Base-by-base conservation (phyloP, 192 early-diverging fungal species). In the Pilobolus umbonatus region DNA sequence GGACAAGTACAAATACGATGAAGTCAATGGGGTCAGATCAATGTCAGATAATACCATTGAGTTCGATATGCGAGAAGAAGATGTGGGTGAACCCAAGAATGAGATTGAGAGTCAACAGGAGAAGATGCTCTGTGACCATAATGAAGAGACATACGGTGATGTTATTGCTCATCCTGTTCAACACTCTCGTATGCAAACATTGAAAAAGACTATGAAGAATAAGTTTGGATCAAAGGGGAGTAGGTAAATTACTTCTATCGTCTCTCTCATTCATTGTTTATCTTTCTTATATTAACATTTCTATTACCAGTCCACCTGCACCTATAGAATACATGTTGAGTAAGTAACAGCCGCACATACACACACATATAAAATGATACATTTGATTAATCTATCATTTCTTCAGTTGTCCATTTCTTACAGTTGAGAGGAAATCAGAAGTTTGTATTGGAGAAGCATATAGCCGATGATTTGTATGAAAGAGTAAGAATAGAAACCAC, bases 401-500 rank as follows among this genome's bases (percentile, higher is more conserved):
- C 19, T 47, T 22, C 38, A 69, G 67, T 69, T 11, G 56, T 69
- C 11, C 67, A 69, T 46, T 69, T 69, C 24, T 53, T 55, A 32
- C 61, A 69, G 36, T 39, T 69, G n/a, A 47, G 61, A 38, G 67
- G 61, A 8, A 58, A 69, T 25, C 67, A 69, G 17, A 35, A 25
- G 1, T 69, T 69, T 55, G 61, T 42, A 17, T 48, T 69, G 8
- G 61, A 69, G 31, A 56, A 63, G 47, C 34, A 55, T 2, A 63
- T 46, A 17, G 61, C 67, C 12, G 46, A 44, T 12, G 60, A 58
- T 12, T 69, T 69, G 29, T 61, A 35, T 17, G 50, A 43, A 21
- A 65, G 36, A 34, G 63, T 65, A 57, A 26, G 28, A 32, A 26
- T 46, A 43, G 1, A 17, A 40, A 31, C 11, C 11, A 17, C 7